phyloP scores from a whole-genome alignment of 805 yeast species.

The Cyberlindnera mycetangii region DNA sequence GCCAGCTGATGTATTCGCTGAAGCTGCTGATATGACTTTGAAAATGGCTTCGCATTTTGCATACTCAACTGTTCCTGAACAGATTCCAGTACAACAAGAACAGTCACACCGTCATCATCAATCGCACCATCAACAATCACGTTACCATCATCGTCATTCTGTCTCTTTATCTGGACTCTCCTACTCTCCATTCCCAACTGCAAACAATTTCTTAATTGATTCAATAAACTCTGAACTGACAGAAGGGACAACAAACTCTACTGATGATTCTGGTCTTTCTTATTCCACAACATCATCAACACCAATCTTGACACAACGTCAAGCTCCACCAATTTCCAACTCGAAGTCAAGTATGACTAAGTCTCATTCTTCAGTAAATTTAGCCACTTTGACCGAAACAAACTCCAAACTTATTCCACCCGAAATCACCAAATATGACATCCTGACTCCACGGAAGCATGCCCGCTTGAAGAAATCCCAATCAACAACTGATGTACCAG shows the following conservation, averaged over 20 bases:
- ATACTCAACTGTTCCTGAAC: slow-evolving; percentile 1
- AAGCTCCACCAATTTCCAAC: neutral
- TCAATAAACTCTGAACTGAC: slow-evolving; percentile 8
- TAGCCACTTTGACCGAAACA: slow-evolving; percentile 35
- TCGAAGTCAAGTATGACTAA: slow-evolving; percentile 21
- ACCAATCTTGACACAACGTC: neutral
- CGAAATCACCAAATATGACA: slow-evolving; percentile 27
- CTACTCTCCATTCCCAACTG: slow-evolving; percentile 2
- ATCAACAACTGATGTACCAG: slow-evolving; percentile 20
- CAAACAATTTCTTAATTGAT: slow-evolving; percentile 5
- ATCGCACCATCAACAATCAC: neutral
- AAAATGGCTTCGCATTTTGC: slow-evolving; percentile 14
- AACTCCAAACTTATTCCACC: slow-evolving; percentile 19
- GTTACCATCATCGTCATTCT: slow-evolving; percentile 2
- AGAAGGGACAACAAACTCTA: slow-evolving; percentile 1
- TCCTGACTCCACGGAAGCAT: slow-evolving; percentile 24
- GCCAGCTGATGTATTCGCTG: slow-evolving; percentile 11
- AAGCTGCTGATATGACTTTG: slow-evolving; percentile 14
- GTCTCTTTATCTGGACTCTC: neutral
- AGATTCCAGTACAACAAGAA: neutral
- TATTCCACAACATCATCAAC: slow-evolving; percentile 5
- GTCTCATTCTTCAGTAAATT: slow-evolving; percentile 51
- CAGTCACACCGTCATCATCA: neutral
- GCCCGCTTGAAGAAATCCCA: slow-evolving; percentile 17
- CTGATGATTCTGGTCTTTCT: slow-evolving; percentile 1